phyloP scores from a whole-genome alignment of 495 filamentous ascomycete species.

The Hypoxylon trugodes region DNA sequence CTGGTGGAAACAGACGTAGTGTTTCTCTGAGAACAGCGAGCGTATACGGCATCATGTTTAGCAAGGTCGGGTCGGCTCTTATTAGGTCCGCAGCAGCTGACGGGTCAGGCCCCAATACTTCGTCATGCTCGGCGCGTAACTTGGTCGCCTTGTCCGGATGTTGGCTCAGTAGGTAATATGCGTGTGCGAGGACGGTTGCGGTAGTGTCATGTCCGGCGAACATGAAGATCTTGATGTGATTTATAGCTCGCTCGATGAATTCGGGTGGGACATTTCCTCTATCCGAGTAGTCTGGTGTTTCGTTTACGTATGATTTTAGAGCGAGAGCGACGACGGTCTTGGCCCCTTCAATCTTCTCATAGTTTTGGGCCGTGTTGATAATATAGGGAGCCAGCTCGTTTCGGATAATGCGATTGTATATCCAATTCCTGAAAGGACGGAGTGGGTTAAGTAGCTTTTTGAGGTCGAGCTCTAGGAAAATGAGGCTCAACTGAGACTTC shows the following conservation, averaged over 20 bases:
- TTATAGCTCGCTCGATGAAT: conserved; percentile 36
- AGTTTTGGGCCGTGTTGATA: conserved; percentile 25
- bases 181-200: conserved; percentile 49
- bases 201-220: conserved; percentile 61
- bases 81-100: conserved; percentile 36
- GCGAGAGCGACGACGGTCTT: conserved; percentile 38
- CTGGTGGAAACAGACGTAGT: conserved; percentile 53
- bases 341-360: conserved; percentile 35
- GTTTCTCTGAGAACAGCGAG: conserved; percentile 60
- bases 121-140: conserved; percentile 53
- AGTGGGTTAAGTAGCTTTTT: conserved; percentile 16
- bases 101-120: conserved; percentile 44
- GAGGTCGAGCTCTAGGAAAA: conserved; percentile 30
- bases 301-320: conserved; percentile 32
- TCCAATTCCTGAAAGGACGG: conserved; percentile 13
- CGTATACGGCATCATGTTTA: conserved; percentile 56
- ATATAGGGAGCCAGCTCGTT: conserved; percentile 27
- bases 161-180: conserved; percentile 47
- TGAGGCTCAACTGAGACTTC: conserved; percentile 27
- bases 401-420: conserved; percentile 30
- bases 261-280: conserved; percentile 21
- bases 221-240: conserved; percentile 49
- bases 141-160: conserved; percentile 45
- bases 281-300: conserved; percentile 10
- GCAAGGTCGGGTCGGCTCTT: conserved; percentile 42